Conservation (phyloP, 768 basidiomycete genomes). For the Tulasnella sp. region DNA sequence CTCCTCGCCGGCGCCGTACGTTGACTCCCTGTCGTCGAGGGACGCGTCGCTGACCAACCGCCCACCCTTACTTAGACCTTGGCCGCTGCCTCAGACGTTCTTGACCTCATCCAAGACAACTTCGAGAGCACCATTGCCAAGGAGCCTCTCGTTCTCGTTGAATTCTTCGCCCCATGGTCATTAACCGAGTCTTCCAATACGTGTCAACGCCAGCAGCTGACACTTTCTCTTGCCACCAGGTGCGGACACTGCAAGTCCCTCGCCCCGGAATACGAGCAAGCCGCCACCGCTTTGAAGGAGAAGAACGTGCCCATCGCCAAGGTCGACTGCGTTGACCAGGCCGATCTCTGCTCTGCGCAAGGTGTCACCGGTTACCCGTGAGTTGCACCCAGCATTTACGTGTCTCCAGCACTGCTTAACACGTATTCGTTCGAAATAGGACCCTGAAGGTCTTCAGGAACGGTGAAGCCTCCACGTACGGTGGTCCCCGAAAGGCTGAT, state of each 20-base stretch:
- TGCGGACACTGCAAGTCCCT: constrained; percentile 95
- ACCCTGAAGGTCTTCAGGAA: constrained; percentile 87
- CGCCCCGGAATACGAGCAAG: constrained; percentile 88
- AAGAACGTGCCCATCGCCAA: constrained; percentile 86
- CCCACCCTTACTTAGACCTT: not conserved
- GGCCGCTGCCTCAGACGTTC: constrained; percentile 52
- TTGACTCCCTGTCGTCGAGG: not conserved
- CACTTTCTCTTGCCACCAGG: constrained; percentile 31
- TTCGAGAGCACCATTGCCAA: constrained; percentile 55
- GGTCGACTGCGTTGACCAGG: constrained; percentile 92
- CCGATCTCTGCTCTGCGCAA: constrained; percentile 79
- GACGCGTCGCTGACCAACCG: not conserved
- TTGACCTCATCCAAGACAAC: constrained; percentile 55
- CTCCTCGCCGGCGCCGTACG: constrained; percentile 14
- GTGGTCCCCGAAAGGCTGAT: constrained; percentile 84
- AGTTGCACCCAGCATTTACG: constrained; percentile 24
- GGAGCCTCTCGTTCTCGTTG: constrained; percentile 74
- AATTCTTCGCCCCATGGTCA: constrained; percentile 90
- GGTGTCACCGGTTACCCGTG: constrained; percentile 93
- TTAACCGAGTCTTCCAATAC: not conserved
- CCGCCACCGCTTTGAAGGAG: constrained; percentile 85
- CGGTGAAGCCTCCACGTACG: constrained; percentile 70
- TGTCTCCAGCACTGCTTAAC: not conserved
- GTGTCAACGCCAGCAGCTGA: not conserved
- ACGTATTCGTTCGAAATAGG: constrained; percentile 28